Base-by-base conservation (phyloP, 163 green algal genomes). In the Scenedesmus sp. region DNA sequence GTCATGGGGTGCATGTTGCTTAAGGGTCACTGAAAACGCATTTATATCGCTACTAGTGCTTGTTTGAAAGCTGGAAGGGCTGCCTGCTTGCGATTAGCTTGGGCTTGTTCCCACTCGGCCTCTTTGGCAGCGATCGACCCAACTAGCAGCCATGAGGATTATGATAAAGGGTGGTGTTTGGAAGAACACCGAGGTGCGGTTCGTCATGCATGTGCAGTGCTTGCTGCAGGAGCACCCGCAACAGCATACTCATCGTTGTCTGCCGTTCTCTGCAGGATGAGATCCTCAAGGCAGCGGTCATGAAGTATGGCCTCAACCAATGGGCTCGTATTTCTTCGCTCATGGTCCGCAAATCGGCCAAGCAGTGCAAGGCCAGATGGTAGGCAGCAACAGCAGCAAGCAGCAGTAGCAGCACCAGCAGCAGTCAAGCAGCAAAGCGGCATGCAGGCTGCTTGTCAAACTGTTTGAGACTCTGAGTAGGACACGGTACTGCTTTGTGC, bases 211-310 rank as follows among this genome's bases (percentile, higher is more conserved):
- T 88, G 56, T 76, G 64, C 8, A 81, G n/a, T 20, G 56, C 57
- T 46, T 73, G 57, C 23, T 26, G 59, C 57, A 84, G 59, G 3
- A 82, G 59, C 34, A 4, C 26, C 46, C 70, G 23, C 23, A 8
- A 79, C 23, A 79, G 70, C 23, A 76, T 23, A 23, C 70, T 52
- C 70, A 79, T 46, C 70, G 6, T 52, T 86, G 52, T 66, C 52
- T 86, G 79, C 26, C 9, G 8, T 64, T 83, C 23, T 56, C 16
- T 85, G 77, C 96, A 99, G 97, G 98, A 99, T 98, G 98, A 99
- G 91, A 99, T 99, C 88, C 96, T 99, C 67, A 99, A 99, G 94
- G 98, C 98, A n/a, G 98, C 98, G 55, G 98, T 99, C 8, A 99
- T 99, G 98, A 99, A 99, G 93, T 99, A 99, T 96, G 98, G 98